phyloP scores from a whole-genome alignment of 2,329 filamentous ascomycete genomes.

The Sporothrix brunneoviolacea region DNA sequence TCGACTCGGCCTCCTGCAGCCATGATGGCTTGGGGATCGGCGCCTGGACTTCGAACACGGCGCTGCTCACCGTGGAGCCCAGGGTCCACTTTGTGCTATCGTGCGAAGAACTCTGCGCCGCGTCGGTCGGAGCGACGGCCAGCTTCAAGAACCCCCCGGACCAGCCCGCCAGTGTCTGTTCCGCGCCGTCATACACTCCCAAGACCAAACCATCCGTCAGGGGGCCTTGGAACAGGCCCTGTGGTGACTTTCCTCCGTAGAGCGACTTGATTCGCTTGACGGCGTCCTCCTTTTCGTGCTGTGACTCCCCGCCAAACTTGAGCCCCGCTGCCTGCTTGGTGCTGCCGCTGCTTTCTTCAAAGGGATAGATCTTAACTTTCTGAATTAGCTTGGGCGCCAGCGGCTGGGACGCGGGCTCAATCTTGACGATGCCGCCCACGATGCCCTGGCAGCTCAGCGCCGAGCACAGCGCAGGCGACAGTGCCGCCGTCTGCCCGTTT shows the following conservation, averaged over 20 bases:
- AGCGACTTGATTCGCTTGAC: slow-evolving; percentile 64
- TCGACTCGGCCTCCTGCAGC: slow-evolving; percentile 29
- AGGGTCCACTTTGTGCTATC: slow-evolving; percentile 62
- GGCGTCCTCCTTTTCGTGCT: slow-evolving; percentile 72
- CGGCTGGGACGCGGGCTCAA: slow-evolving; percentile 73
- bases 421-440: slow-evolving; percentile 78
- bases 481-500: slow-evolving; percentile 68
- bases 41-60: slow-evolving; percentile 68
- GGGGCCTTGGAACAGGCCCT: slow-evolving; percentile 71
- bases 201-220: slow-evolving; percentile 84
- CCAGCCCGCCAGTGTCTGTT: slow-evolving; percentile 43
- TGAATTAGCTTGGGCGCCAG: slow-evolving; percentile 46
- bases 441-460: slow-evolving; percentile 65
- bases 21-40: slow-evolving; percentile 61
- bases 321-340: slow-evolving; percentile 51
- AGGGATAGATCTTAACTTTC: slow-evolving; percentile 74
- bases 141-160: slow-evolving; percentile 80
- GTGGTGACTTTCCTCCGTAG: slow-evolving; percentile 53
- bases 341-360: slow-evolving; percentile 50
- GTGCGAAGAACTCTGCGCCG: background rate
- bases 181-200: slow-evolving; percentile 47
- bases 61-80: slow-evolving; percentile 62
- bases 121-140: slow-evolving; percentile 35
- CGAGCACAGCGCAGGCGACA: slow-evolving; percentile 71
- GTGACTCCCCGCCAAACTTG: slow-evolving; percentile 82